Percentiles rank a stretch among this genome's conserved stretches.
These are phyloP conservation scores for Oenanthe javanica DNA, from an alignment of 140 eudicot genomes.

Conservation along the genomic window DNA sequence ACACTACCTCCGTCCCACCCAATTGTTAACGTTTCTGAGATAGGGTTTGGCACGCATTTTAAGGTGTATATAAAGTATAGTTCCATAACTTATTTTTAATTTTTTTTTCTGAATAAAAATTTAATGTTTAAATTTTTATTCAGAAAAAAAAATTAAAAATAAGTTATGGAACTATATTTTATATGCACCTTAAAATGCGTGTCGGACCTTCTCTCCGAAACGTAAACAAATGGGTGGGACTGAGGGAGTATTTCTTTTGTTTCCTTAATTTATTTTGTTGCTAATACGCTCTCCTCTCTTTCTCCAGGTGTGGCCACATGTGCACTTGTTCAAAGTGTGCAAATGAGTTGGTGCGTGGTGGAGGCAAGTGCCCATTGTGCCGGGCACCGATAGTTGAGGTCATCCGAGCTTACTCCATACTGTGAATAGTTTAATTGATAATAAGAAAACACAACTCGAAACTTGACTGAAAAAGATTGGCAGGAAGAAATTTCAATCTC, in stretches of 20 bases:
- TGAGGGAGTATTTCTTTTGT: not conserved
- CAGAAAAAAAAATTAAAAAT: too few relatives aligned
- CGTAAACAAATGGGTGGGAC: too few relatives aligned
- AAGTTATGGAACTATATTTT: too few relatives aligned
- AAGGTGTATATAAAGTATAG: too few relatives aligned
- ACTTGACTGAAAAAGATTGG: constrained; percentile 13
- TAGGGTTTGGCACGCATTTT: too few relatives aligned
- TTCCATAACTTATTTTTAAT: too few relatives aligned
- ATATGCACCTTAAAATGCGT: too few relatives aligned
- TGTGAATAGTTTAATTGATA: constrained; percentile 32
- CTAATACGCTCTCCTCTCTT: not conserved
- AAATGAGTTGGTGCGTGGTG: constrained; percentile 86
- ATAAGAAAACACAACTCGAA: constrained; percentile 19
- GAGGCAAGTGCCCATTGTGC: constrained; percentile 94
- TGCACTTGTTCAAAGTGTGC: constrained; percentile 97
- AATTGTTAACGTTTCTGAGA: too few relatives aligned
- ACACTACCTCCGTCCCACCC: too few relatives aligned
- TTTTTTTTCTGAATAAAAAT: too few relatives aligned
- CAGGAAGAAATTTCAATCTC: constrained; percentile 21
- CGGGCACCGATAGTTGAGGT: constrained; percentile 96
- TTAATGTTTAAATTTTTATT: too few relatives aligned
- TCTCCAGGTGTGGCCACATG: constrained; percentile 90
- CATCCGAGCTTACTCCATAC: constrained; percentile 92
- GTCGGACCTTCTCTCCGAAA: too few relatives aligned
- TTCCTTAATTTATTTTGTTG: not conserved